Evolutionary conservation across 192 early-diverging fungal genomes (phyloP).

Genomic region (Umbelopsis vinacea): DNA sequence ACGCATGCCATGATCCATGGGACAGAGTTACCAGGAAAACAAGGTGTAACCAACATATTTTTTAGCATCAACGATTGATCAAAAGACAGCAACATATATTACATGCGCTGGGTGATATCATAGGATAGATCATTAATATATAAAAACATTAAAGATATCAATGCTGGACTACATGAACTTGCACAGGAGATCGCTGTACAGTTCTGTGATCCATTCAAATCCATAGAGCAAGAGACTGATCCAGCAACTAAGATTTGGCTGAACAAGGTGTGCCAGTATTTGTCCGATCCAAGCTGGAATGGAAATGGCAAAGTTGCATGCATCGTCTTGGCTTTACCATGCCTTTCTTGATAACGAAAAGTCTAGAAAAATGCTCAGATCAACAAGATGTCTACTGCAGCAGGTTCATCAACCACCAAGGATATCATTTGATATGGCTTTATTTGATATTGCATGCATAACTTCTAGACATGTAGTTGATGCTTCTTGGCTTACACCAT

Average conservation of each 20-base stretch:
- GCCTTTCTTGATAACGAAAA: no score
- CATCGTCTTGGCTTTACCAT: no score
- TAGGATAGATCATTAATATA: slow-evolving; percentile 5
- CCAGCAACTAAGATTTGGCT: neutral
- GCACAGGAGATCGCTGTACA: neutral
- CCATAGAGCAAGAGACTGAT: neutral
- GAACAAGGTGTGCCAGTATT: neutral
- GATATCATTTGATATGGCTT: no score
- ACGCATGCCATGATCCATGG: slow-evolving; percentile 1
- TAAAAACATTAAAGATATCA: neutral
- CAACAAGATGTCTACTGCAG: no score
- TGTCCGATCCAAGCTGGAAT: slow-evolving; percentile 4
- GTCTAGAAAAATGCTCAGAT: no score
- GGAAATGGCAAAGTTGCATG: slow-evolving; percentile 7
- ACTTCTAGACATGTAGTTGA: no score
- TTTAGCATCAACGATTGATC: slow-evolving; percentile 1
- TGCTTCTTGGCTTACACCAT: no score
- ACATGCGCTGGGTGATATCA: neutral
- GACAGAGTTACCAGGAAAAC: neutral
- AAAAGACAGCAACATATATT: neutral
- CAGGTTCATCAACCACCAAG: no score
- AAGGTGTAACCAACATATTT: neutral
- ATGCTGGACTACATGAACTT: neutral
- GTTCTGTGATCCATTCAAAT: neutral
- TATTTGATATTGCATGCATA: no score